Base-by-base conservation (phyloP, 352 stramenopile species). In the Globisporangium paddicum region DNA sequence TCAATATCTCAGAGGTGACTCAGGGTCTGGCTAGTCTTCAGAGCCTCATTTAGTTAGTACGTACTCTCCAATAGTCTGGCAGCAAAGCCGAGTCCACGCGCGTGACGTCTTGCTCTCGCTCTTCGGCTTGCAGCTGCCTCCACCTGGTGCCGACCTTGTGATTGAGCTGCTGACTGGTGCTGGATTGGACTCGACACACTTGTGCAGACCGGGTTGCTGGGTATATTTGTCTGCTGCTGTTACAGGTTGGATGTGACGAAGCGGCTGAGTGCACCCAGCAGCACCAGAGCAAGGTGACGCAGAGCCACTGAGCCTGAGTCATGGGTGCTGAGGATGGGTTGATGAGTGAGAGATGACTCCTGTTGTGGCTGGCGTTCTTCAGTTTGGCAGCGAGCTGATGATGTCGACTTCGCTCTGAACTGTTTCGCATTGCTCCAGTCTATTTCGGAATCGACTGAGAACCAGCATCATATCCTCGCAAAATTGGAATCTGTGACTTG, bases 51-150 rank as follows among this genome's bases (percentile, higher is more conserved):
- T 6, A 18, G 2, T 4, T 6, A 18, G 2, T 57, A 30, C 59
- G 8, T 58, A 75, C 61, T 58, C 75, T 76, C 79, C 75, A 88
- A 40, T 71, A 77, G 64, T 90, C 80, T 14, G 80, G 80, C 4
- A 77, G 56, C 23, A 88, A 55, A 3, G 61, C 53, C 0, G 64
- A 46, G 53, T 90, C 74, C 40, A 87, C 55, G 8, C 59, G 34
- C 5, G 64, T 67, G 53, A 63, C n/a, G 34, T 53, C 46, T 11
- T 7, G 26, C 2, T 18, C 18, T 21, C 10, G 25, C 10, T 26
- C 26, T 9, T 40, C n/a, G 23, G 32, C 25, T 11, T 53, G 32
- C 46, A n/a, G 3, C 26, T 34, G 45, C 18, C 25, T 21, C 45
- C 45, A 37, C 37, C 26, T 37, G 26, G 18, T 37, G 18, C 2